phyloP scores from a whole-genome alignment of 116 monocot genomes.

The Trichopus zeylanicus region DNA sequence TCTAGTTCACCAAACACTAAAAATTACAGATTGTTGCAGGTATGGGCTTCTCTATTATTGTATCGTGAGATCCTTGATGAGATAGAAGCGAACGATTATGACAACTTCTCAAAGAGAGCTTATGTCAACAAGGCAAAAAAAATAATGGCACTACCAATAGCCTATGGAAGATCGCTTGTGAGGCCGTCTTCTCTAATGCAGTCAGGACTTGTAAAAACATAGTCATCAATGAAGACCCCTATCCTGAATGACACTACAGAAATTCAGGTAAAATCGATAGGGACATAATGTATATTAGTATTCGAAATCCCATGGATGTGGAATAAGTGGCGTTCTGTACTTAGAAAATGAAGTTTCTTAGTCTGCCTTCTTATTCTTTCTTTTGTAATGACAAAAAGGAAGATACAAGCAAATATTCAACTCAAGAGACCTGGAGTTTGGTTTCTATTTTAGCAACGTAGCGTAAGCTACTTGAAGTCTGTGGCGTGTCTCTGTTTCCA shows the following conservation, averaged over 20 bases:
- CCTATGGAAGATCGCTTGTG: conserved; percentile 44
- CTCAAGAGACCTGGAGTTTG: too few relatives aligned
- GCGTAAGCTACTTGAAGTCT: too few relatives aligned
- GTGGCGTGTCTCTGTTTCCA: too few relatives aligned
- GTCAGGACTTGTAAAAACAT: conserved; percentile 1
- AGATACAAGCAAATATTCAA: too few relatives aligned
- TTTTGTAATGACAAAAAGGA: too few relatives aligned
- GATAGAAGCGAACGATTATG: conserved; percentile 87
- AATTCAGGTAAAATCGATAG: neutral
- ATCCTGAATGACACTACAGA: neutral
- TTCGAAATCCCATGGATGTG: too few relatives aligned
- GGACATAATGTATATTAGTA: neutral
- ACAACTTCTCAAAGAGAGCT: conserved; percentile 88
- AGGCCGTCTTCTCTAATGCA: conserved; percentile 7
- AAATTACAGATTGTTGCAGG: too few relatives aligned
- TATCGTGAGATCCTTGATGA: conserved; percentile 81
- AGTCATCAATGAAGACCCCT: neutral
- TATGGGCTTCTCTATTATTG: conserved; percentile 61
- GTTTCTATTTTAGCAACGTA: too few relatives aligned
- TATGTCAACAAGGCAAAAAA: conserved; percentile 87
- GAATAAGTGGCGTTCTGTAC: too few relatives aligned
- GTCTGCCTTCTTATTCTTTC: too few relatives aligned
- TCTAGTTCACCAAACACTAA: too few relatives aligned
- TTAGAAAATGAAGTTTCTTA: too few relatives aligned
- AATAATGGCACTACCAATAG: conserved; percentile 51